Percentiles rank a stretch among this genome's conserved stretches.
phyloP scores from a whole-genome alignment of 2,329 filamentous ascomycete species.

The Epichloe elymi region DNA sequence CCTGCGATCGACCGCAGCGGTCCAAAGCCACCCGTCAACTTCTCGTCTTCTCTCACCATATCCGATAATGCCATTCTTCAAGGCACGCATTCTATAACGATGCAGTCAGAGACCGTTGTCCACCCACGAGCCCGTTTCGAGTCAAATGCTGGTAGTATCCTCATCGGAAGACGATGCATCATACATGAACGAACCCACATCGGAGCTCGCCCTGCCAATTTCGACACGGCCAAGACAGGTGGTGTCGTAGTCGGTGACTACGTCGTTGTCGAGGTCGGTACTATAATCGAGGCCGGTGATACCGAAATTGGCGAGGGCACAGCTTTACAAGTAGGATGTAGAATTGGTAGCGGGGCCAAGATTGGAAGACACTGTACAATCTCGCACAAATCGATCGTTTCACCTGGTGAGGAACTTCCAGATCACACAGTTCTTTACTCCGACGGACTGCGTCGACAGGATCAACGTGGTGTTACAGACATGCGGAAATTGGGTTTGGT shows the following conservation, averaged over 20 bases:
- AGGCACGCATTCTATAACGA: conserved; percentile 65
- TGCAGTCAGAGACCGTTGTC: conserved; percentile 67
- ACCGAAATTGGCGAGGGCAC: conserved; percentile 49
- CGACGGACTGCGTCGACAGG: conserved; percentile 42
- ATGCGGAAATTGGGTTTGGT: conserved; percentile 50
- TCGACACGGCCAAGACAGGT: conserved; percentile 16
- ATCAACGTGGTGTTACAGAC: conserved; percentile 48
- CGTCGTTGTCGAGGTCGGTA: conserved; percentile 47
- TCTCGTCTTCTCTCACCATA: conserved; percentile 47
- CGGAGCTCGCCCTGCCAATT: conserved; percentile 27
- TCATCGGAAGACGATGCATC: conserved; percentile 69
- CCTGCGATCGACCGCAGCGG: conserved; percentile 38
- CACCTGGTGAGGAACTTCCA: conserved; percentile 42
- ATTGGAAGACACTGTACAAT: conserved; percentile 61
- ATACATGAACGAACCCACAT: conserved; percentile 57
- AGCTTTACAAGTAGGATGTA: conserved; percentile 44
- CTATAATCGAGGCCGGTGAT: conserved; percentile 47
- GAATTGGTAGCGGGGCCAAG: conserved; percentile 44
- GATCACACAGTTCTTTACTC: conserved; percentile 61
- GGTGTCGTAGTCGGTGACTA: conserved; percentile 48
- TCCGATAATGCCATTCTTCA: conserved; percentile 49
- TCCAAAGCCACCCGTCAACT: conserved; percentile 47
- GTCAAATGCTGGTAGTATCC: conserved; percentile 64
- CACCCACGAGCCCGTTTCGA: conserved; percentile 76
- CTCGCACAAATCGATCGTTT: conserved; percentile 48